phyloP scores from a whole-genome alignment of 306 rosid species.

The Abrus pulchellus region DNA sequence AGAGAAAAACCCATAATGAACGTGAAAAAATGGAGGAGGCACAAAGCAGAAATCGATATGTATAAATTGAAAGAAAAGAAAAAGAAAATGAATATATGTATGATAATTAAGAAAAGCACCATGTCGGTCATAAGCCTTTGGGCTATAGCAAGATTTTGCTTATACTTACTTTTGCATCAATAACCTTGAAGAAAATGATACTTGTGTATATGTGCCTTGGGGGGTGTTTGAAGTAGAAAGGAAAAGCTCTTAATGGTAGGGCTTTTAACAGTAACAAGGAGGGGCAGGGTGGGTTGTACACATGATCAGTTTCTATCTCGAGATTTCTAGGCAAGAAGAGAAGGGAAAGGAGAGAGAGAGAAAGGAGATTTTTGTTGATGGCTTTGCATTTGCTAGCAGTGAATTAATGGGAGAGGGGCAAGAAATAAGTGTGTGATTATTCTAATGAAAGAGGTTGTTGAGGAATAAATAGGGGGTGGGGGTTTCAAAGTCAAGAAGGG shows the following conservation, averaged over 20 bases:
- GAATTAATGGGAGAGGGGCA: constrained; percentile 52
- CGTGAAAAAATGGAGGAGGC: constrained; percentile 46
- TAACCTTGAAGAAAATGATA: constrained; percentile 35
- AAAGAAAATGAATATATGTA: background rate
- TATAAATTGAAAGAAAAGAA: constrained; percentile 36
- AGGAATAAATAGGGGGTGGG: constrained; percentile 63
- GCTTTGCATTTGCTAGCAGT: constrained; percentile 43
- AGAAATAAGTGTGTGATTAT: constrained; percentile 66
- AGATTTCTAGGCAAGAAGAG: background rate
- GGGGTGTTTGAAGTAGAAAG: constrained; percentile 5
- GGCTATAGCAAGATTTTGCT: constrained; percentile 3
- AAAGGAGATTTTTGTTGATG: background rate
- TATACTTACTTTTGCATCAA: constrained; percentile 50
- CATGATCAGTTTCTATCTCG: constrained; percentile 52
- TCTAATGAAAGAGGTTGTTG: constrained; percentile 83
- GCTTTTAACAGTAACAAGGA: constrained; percentile 20
- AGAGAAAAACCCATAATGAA: background rate
- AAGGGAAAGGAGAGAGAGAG: background rate
- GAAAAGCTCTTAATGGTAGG: constrained; percentile 62
- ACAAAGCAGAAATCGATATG: constrained; percentile 68
- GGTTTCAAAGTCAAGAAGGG: constrained; percentile 71
- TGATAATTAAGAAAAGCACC: background rate
- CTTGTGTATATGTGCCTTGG: constrained; percentile 50
- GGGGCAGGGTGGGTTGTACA: constrained; percentile 33
- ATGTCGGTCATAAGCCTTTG: constrained; percentile 46